Evolutionary conservation across 139 green algal genomes (phyloP).

Genomic region (Chara braunii): DNA sequence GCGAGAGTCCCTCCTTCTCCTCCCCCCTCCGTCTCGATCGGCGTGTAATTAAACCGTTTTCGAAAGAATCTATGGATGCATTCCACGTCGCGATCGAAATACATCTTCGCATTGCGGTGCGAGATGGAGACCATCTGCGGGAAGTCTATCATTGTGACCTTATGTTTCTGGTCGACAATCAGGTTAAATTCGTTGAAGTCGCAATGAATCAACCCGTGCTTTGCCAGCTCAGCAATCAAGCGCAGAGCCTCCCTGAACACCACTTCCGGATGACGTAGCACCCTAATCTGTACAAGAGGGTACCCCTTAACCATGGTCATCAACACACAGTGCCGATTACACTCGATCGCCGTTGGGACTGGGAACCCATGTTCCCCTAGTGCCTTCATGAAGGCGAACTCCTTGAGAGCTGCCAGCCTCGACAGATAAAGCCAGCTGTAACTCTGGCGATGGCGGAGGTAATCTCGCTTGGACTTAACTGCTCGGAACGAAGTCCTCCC

Average conservation of each 20-base stretch:
- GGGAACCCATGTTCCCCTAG: conserved; percentile 80
- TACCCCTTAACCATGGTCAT: conserved; percentile 76
- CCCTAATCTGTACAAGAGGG: conserved; percentile 63
- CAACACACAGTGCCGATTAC: conserved; percentile 88
- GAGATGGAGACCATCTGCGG: conserved; percentile 92
- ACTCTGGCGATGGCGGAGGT: conserved; percentile 55
- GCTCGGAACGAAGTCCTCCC: conserved; percentile 92
- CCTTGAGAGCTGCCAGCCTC: conserved; percentile 83
- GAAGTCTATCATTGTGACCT: conserved; percentile 89
- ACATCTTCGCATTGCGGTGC: conserved; percentile 82
- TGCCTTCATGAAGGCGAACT: conserved; percentile 96
- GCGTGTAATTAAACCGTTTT: conserved; percentile 55
- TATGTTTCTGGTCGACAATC: conserved; percentile 54
- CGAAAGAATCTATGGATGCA: conserved; percentile 75
- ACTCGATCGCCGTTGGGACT: conserved; percentile 81
- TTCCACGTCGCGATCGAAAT: conserved; percentile 89
- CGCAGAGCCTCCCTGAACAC: conserved; percentile 72
- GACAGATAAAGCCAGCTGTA: conserved; percentile 91
- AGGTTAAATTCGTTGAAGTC: conserved; percentile 99
- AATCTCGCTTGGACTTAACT: conserved; percentile 95
- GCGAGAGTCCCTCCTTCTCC: too few relatives aligned
- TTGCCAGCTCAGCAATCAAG: conserved; percentile 63
- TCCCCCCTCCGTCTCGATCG: too few relatives aligned
- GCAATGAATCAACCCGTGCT: conserved; percentile 89
- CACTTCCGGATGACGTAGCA: conserved; percentile 50